Evolutionary conservation across 129 eudicot genomes (phyloP).

Genomic region (Helianthus tuberosus): DNA sequence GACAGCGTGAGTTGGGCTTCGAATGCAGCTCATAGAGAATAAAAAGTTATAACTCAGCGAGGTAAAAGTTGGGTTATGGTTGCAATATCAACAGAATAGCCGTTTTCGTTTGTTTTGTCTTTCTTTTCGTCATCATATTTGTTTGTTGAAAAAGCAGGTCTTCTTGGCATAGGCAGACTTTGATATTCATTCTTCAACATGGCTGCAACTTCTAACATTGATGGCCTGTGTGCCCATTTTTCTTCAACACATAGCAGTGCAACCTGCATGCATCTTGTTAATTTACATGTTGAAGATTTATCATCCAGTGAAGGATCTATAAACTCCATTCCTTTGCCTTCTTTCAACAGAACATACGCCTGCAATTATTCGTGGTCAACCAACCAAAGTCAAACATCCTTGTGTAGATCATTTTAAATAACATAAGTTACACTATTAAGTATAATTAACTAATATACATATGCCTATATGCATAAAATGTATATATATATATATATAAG

Average conservation of each 20-base stretch:
- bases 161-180: slow-evolving; percentile 25
- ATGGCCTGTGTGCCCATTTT: slow-evolving; percentile 30
- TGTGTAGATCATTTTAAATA: neutral
- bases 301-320: slow-evolving; percentile 30
- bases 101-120: slow-evolving; percentile 1
- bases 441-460: too few relatives aligned
- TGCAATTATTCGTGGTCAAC: slow-evolving; percentile 10
- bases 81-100: slow-evolving; percentile 23
- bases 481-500: too few relatives aligned
- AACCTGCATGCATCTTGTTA: slow-evolving; percentile 27
- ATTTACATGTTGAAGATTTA: slow-evolving; percentile 23
- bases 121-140: slow-evolving; percentile 17
- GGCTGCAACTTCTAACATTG: slow-evolving; percentile 29
- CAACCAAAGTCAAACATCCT: slow-evolving; percentile 2
- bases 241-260: slow-evolving; percentile 33
- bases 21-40: too few relatives aligned
- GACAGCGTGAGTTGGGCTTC: too few relatives aligned
- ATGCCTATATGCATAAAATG: too few relatives aligned
- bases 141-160: slow-evolving; percentile 23
- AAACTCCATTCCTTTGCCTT: slow-evolving; percentile 31
- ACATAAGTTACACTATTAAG: too few relatives aligned
- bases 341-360: slow-evolving; percentile 31
- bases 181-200: slow-evolving; percentile 23
- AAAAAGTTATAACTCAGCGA: slow-evolving; percentile 18
- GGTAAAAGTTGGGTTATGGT: slow-evolving; percentile 26